Evolutionary conservation across 129 eudicot genomes (phyloP), one percentile per base, ranked within the genome.

Genomic region (Flaveria ramosissima): DNA sequence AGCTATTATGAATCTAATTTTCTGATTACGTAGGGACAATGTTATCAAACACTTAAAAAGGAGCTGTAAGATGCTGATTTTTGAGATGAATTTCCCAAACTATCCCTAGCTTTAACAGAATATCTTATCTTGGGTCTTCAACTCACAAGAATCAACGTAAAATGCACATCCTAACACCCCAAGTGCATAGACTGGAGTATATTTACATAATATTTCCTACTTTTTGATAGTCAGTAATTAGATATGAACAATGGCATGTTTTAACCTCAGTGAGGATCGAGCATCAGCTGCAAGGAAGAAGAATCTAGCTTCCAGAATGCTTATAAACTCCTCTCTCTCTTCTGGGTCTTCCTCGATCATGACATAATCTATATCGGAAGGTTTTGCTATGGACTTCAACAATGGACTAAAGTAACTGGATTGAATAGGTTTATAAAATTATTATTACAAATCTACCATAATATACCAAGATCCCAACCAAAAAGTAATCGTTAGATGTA

Each of bases 221-320:
- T 74, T 68, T 43, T 41, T 57, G 20, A 56, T 75, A 39, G 4
- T 8, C 51, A 9, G 16, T 48, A 56, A 24, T 52, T 63, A 73
- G 51, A 52, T 50, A 14, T 26, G 7, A 62, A 52, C 36, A 70
- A 39, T 41, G 26, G 56, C 30, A 60, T 23, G 36, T 14, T 14
- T 48, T 65, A 82, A 91, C 98, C 98, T 94, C 80, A 94, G 69
- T 30, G 97, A 91, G 30, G 98, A 87, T 12, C 96, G 91, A 27
- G 97, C 98, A 89, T 94, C 98, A 68, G 98, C 98, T 15, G 98
- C 98, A 72, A 94, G 98, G 77, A 78, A 94, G 67, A 94, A 86
- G 70, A 94, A 94, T 75, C 97, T 89, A 8, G 96, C 85, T 81
- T 89, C 98, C 73, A 94, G 86, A 81, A 82, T 70, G 6, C 85